These are phyloP conservation scores for Lantana camara DNA, from an alignment of 257 asterid genomes.

Conservation along the genomic window DNA sequence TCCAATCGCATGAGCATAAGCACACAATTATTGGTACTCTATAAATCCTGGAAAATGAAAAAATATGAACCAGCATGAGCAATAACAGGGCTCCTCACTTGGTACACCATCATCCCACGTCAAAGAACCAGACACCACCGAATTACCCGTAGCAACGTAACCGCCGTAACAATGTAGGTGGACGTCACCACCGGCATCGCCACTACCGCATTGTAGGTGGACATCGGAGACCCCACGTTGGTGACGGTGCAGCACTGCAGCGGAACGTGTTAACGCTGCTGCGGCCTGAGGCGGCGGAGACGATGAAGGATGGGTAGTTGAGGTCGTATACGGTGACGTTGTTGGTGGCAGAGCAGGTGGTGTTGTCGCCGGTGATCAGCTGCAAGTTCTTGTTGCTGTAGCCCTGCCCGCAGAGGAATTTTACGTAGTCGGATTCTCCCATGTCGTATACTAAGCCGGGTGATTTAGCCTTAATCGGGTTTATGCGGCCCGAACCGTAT, in stretches of 20 bases:
- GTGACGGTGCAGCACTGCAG: slow-evolving; percentile 54
- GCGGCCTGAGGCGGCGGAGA: slow-evolving; percentile 26
- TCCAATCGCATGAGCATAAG: too few species aligned
- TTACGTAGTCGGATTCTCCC: too few species aligned
- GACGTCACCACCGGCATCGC: slow-evolving; percentile 27
- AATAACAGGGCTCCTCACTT: too few species aligned
- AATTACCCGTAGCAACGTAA: background rate
- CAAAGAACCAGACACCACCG: slow-evolving; percentile 43
- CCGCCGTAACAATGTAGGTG: slow-evolving; percentile 39
- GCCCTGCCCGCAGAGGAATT: too few species aligned
- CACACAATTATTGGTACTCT: too few species aligned
- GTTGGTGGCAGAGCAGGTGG: slow-evolving; percentile 46
- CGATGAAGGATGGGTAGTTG: slow-evolving; percentile 60
- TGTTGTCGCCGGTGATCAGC: slow-evolving; percentile 54
- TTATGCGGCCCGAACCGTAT: slow-evolving; percentile 70
- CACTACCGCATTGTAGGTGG: slow-evolving; percentile 47
- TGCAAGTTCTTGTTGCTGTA: slow-evolving; percentile 40
- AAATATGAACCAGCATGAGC: too few species aligned
- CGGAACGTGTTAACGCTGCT: slow-evolving; percentile 35
- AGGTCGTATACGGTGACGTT: slow-evolving; percentile 58
- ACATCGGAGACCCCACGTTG: slow-evolving; percentile 57
- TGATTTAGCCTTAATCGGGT: slow-evolving; percentile 53
- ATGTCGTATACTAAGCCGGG: slow-evolving; percentile 77
- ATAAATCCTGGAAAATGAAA: too few species aligned
- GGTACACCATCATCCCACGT: too few species aligned